Conservation (phyloP, 2,329 filamentous ascomycete species). For the Cytospora piceicola region DNA sequence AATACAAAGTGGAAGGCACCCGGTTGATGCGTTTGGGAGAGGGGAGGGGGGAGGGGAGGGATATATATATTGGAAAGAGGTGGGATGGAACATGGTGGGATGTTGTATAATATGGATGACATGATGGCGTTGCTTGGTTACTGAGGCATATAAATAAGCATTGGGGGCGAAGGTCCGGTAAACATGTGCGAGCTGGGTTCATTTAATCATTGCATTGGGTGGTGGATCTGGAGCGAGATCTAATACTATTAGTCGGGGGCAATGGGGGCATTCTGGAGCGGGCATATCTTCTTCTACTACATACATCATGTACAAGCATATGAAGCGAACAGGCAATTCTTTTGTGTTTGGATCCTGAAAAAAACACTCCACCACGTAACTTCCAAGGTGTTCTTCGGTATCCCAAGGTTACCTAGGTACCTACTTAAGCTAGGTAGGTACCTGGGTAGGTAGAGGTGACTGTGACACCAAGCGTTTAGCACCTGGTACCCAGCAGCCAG, state of each 20-base stretch:
- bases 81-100: neutral
- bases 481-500: too few species aligned
- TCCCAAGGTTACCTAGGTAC: too few species aligned
- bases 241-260: neutral
- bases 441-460: too few species aligned
- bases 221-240: neutral
- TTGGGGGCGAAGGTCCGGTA: neutral
- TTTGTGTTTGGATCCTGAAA: neutral
- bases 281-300: neutral
- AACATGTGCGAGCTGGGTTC: neutral
- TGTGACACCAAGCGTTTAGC: too few species aligned
- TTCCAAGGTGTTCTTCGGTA: too few species aligned
- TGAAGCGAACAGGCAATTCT: constrained; percentile 5
- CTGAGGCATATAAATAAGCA: neutral
- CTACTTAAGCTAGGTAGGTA: too few species aligned
- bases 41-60: too few species aligned
- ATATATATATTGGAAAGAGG: neutral
- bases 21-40: too few species aligned
- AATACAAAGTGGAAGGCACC: too few species aligned
- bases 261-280: neutral
- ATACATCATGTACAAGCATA: neutral
- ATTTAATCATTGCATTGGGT: constrained; percentile 9
- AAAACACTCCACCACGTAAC: too few species aligned
- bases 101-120: neutral
- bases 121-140: neutral